These are phyloP conservation scores for Perkinsus olseni DNA, from an alignment of 169 alveolate species.

Conservation along the genomic window DNA sequence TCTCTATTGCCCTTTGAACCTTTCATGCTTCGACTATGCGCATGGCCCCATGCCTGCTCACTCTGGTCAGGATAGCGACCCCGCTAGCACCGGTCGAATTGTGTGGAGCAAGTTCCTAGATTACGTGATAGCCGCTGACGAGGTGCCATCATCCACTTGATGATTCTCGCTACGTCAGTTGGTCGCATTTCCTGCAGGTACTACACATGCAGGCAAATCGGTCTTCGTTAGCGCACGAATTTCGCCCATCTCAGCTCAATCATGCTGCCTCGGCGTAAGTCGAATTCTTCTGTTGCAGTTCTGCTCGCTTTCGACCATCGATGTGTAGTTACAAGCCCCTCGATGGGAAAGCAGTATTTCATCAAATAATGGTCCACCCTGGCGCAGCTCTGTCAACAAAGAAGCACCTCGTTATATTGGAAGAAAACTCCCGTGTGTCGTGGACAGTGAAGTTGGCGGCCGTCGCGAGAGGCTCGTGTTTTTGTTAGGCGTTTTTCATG, in stretches of 20 bases:
- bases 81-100: background rate
- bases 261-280: background rate
- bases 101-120: background rate
- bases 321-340: background rate
- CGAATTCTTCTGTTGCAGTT: background rate
- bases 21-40: too few species aligned
- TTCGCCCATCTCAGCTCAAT: background rate
- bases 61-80: background rate
- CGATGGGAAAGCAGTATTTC: background rate
- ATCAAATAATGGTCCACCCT: background rate
- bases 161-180: background rate
- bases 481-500: background rate
- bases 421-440: background rate
- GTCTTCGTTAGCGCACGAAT: background rate
- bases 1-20: too few species aligned
- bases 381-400: background rate
- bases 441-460: background rate
- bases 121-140: background rate
- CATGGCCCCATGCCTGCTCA: background rate
- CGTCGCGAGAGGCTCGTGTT: background rate
- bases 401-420: background rate
- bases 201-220: background rate
- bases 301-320: background rate
- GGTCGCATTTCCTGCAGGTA: background rate
- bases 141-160: background rate